phyloP scores from a whole-genome alignment of 805 yeast genomes.

The Barnettozyma pratensis region DNA sequence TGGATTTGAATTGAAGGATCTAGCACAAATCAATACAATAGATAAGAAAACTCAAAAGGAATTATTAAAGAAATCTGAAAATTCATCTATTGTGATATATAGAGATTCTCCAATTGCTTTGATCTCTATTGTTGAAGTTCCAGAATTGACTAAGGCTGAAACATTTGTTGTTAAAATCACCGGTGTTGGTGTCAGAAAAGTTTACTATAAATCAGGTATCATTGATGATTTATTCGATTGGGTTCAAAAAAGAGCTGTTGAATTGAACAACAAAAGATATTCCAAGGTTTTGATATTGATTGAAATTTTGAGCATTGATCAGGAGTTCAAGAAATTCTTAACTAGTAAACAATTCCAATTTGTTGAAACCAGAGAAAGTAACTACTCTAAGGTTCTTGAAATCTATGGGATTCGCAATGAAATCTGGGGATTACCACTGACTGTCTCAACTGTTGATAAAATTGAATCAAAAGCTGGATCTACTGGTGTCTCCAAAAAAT shows the following conservation, averaged over 20 bases:
- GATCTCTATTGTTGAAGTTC: slow-evolving; percentile 38
- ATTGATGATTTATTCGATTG: slow-evolving; percentile 58
- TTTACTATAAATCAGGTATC: slow-evolving; percentile 60
- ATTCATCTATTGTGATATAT: slow-evolving; percentile 54
- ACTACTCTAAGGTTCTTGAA: slow-evolving; percentile 12
- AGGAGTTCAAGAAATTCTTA: slow-evolving; percentile 32
- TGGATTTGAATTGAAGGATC: slow-evolving; percentile 47
- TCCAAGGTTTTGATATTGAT: slow-evolving; percentile 34
- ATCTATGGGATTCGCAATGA: slow-evolving; percentile 17
- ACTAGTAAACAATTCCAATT: slow-evolving; percentile 38
- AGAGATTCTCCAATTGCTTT: slow-evolving; percentile 71
- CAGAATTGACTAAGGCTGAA: slow-evolving; percentile 36
- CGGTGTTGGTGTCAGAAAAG: slow-evolving; percentile 60
- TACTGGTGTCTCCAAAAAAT: slow-evolving; percentile 16
- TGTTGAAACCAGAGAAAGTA: slow-evolving; percentile 21
- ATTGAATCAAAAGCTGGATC: slow-evolving; percentile 17
- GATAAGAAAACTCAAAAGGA: slow-evolving; percentile 19
- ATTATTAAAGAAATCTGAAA: slow-evolving; percentile 35
- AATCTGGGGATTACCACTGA: slow-evolving; percentile 23
- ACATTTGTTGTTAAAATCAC: slow-evolving; percentile 48
- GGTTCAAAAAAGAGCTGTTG: slow-evolving; percentile 45
- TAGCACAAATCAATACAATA: slow-evolving; percentile 30
- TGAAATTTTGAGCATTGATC: slow-evolving; percentile 51
- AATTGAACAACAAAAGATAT: slow-evolving; percentile 31
- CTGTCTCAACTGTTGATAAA: slow-evolving; percentile 14